Base-by-base conservation (phyloP, 495 filamentous ascomycete genomes). In the Podospora fimiseda region DNA sequence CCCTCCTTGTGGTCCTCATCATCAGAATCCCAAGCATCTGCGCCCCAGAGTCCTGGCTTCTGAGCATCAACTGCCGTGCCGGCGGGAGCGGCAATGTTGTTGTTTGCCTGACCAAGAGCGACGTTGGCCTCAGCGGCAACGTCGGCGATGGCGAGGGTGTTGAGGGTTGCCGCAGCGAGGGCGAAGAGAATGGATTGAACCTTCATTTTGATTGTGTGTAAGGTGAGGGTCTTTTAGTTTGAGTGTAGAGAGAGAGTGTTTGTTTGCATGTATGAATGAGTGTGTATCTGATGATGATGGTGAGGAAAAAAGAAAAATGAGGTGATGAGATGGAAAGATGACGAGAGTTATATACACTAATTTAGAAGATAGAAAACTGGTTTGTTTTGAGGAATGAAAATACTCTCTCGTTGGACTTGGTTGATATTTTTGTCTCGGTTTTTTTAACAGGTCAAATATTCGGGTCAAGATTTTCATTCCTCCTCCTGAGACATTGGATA, bases 91-190 rank as follows among this genome's bases (percentile, higher is more conserved):
- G 9, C n/a, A 13, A 43, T 8, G 23, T 6, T 13, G 21, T 30
- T 40, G 38, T 4, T 24, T 20, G 13, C 21, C n/a, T n/a, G n/a
- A n/a, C n/a, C n/a, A n/a, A n/a, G n/a, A 2, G 21, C 44, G 11
- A 43, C 36, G 27, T 37, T 45, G 44, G 44, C 9, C 20, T 30
- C 9, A 9, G 20, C 33, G 44, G 58, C 55, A 22, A 51, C 22
- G 23, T 57, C 41, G 47, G 58, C 57, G 45, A 63, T 36, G 52
- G 57, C 42, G 55, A 57, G 51, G 56, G 60, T 2, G 45, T 46
- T 20, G 49, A 60, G 2, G 53, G 58, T 23, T 61, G 63, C 65
- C 61, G n/a, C n/a, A n/a, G 65, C 67, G 8, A 43, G 57, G 54
- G 36, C 4, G 14, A 36, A 9, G 9, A 27, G 3, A 15, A 44